These are phyloP conservation scores for Phycomyces blakesleeanus DNA, from an alignment of 192 early-diverging fungal species.

Conservation along the genomic window DNA sequence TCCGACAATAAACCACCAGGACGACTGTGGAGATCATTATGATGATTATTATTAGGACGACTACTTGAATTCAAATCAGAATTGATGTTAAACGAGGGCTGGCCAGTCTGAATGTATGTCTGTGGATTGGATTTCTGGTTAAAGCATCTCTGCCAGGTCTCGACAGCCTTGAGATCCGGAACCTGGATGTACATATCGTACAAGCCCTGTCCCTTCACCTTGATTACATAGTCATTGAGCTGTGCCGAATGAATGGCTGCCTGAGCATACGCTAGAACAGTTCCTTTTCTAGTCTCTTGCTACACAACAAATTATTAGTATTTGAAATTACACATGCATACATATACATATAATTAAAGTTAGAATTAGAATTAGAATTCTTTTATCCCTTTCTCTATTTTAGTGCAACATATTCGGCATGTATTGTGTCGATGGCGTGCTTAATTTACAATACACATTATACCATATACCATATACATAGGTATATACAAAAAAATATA, in stretches of 20 bases:
- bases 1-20: no score
- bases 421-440: not conserved
- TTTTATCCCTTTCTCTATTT: not conserved
- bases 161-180: constrained; percentile 13
- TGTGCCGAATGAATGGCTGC: constrained; percentile 22
- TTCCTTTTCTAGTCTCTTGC: constrained; percentile 22
- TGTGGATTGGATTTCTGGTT: constrained; percentile 8
- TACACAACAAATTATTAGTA: constrained; percentile 4
- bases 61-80: no score
- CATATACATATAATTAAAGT: no score
- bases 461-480: no score
- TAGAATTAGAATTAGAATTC: not conserved
- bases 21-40: no score
- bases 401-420: not conserved
- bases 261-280: constrained; percentile 23
- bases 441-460: not conserved
- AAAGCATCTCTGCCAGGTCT: constrained; percentile 27
- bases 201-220: constrained; percentile 25
- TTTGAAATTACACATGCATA: no score
- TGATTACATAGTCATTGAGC: constrained; percentile 27
- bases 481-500: no score
- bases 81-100: no score
- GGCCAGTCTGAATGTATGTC: no score
- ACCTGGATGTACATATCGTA: constrained; percentile 34
- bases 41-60: no score